Base-by-base conservation (phyloP, 345 rosid genomes). In the Populus deltoides region DNA sequence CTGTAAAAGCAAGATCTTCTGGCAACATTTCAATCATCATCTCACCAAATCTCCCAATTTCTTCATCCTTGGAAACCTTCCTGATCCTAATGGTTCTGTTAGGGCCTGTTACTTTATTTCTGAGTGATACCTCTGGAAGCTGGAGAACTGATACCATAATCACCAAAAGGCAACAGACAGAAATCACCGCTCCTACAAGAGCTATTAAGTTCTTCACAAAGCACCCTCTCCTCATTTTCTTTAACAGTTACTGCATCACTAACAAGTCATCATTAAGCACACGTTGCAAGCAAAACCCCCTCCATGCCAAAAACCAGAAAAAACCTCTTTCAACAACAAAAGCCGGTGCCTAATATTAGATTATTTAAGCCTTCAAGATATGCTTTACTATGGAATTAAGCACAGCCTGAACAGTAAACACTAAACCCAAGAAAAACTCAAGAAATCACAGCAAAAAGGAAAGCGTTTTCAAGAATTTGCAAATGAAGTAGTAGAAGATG, bases 1-100 rank as follows among this genome's bases (percentile, higher is more conserved):
- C 84, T 0, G 98, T 94, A 82, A 94, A 92, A 55, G 89, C 85
- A 31, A 93, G 97, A 85, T 90, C 96, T 61, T 83, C 83, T 0
- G 98, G 97, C 71, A 94, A 78, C 98, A 93, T 94, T 68, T 75
- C 87, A 22, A 94, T 66, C 97, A 94, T 88, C 94, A 90, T 92
- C 53, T 86, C 90, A 22, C 94, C 97, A 24, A 93, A 88, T 78
- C 68, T 75, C 2, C 94, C 93, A 1, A 94, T n/a, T 45, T 70
- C 84, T 0, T 77, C 68, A 43, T 80, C 43, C 20, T 68, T 51
- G 20, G 53, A 73, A 68, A 73, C 45, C 39, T 76, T 78, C 41
- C 74, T 24, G 55, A 47, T 55, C 71, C 51, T 24, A 11, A 66
- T 1, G 20, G 51, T 29, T 7, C 73, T 57, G 38, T 76, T 31